Conservation (phyloP, 306 rosid species). For the Ammopiptanthus mongolicus region DNA sequence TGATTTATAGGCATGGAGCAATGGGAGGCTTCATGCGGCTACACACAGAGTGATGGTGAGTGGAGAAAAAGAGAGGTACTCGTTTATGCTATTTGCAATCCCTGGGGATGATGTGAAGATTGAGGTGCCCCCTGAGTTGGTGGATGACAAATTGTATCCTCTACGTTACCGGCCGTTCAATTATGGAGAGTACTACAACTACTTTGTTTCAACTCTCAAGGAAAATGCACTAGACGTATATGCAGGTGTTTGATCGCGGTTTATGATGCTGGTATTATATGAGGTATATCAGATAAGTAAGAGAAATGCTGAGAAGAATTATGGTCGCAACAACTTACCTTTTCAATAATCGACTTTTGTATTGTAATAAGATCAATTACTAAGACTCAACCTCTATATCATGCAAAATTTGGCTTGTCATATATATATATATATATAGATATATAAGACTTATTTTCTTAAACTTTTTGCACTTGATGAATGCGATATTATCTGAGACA, state of each 20-base stretch:
- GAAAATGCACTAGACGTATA: constrained; percentile 44
- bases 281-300: not conserved
- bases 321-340: not conserved
- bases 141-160: constrained; percentile 48
- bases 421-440: too few relatives aligned
- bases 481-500: not conserved
- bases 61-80: constrained; percentile 44
- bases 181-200: constrained; percentile 29
- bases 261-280: not conserved
- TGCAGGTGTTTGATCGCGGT: constrained; percentile 27
- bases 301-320: not conserved
- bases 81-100: constrained; percentile 25
- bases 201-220: constrained; percentile 28
- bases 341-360: not conserved
- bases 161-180: constrained; percentile 40
- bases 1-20: constrained; percentile 56
- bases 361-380: too few relatives aligned
- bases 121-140: constrained; percentile 43
- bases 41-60: constrained; percentile 46
- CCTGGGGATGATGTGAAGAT: constrained; percentile 41
- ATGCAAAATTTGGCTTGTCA: not conserved
- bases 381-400: not conserved
- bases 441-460: too few relatives aligned
- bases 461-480: not conserved
- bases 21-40: constrained; percentile 48